These are phyloP conservation scores for Chrysoporthe austroafricana DNA, from an alignment of 2,329 filamentous ascomycete genomes.

Conservation along the genomic window DNA sequence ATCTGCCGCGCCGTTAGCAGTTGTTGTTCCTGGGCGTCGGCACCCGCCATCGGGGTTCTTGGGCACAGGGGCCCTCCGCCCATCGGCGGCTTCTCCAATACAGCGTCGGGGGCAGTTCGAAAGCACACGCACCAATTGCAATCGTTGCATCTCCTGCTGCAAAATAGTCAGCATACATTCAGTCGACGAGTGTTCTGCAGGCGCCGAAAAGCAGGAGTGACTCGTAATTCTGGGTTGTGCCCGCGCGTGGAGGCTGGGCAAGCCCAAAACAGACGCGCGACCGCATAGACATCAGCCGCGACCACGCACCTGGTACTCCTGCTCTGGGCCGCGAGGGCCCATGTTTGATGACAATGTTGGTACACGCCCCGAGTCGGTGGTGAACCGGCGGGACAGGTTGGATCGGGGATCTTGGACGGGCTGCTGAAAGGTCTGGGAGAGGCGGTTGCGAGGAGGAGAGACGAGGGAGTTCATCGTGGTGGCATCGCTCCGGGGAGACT, in stretches of 20 bases:
- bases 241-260: conserved; percentile 19
- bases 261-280: conserved; percentile 22
- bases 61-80: conserved; percentile 3
- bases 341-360: conserved; percentile 72
- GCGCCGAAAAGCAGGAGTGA: neutral
- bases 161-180: conserved; percentile 15
- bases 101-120: neutral
- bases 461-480: conserved; percentile 76
- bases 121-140: conserved; percentile 64
- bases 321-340: conserved; percentile 52
- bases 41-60: conserved; percentile 25
- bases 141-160: conserved; percentile 67
- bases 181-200: neutral
- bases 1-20: conserved; percentile 58
- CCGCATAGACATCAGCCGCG: conserved; percentile 17
- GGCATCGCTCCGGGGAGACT: conserved; percentile 76
- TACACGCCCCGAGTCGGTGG: conserved; percentile 84
- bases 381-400: conserved; percentile 87
- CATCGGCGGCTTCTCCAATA: neutral
- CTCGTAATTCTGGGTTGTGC: conserved; percentile 3
- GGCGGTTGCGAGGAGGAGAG: conserved; percentile 73
- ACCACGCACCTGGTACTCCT: conserved; percentile 45
- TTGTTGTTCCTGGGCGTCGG: conserved; percentile 1
- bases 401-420: conserved; percentile 71
- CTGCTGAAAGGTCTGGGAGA: conserved; percentile 54